Conservation (phyloP, 1,139 yeast genomes). For the Kodamaea derodonti region DNA sequence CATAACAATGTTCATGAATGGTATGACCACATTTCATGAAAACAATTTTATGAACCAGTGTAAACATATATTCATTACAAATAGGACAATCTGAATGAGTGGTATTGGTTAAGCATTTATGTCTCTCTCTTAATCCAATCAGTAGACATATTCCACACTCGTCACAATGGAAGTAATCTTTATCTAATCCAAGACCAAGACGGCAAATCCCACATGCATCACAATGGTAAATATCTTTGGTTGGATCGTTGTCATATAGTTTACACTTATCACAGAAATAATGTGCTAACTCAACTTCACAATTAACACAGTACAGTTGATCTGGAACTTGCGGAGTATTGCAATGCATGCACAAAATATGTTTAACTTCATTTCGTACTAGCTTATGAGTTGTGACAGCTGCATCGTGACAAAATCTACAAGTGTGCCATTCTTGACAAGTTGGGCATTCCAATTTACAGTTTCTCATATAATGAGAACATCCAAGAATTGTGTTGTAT, state of each 20-base stretch:
- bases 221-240: conserved; percentile 85
- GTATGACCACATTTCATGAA: conserved; percentile 96
- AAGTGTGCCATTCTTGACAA: conserved; percentile 72
- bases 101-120: conserved; percentile 79
- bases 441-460: conserved; percentile 80
- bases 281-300: conserved; percentile 64
- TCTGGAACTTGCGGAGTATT: conserved; percentile 70
- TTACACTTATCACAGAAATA: conserved; percentile 78
- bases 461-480: conserved; percentile 77
- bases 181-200: conserved; percentile 80
- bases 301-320: conserved; percentile 57
- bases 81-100: conserved; percentile 92
- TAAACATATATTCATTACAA: conserved; percentile 87
- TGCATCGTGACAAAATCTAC: conserved; percentile 84
- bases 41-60: conserved; percentile 79
- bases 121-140: conserved; percentile 71
- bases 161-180: conserved; percentile 87
- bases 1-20: conserved; percentile 81
- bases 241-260: conserved; percentile 77
- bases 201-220: conserved; percentile 91
- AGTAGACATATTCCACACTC: conserved; percentile 89
- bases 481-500: conserved; percentile 49
- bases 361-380: conserved; percentile 58
- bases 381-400: conserved; percentile 53
- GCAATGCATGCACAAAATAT: conserved; percentile 80